Base-by-base conservation (phyloP, 1,284 basidiomycete genomes). In the Cystobasidiaceae sp. region DNA sequence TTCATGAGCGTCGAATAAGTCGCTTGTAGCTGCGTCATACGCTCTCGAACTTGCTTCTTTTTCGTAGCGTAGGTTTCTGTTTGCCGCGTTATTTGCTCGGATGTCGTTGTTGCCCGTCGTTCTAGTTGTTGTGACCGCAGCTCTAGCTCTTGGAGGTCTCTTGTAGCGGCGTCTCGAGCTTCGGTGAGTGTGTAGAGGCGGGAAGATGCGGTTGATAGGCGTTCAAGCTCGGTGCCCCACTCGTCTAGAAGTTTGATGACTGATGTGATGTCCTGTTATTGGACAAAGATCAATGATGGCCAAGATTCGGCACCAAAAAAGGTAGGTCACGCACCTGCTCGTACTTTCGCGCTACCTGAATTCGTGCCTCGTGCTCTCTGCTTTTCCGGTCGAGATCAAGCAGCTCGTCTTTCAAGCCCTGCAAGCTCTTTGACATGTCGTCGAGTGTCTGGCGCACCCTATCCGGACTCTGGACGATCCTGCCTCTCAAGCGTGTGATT, bases 171-270 rank as follows among this genome's bases (percentile, higher is more conserved):
- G 30, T 68, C 67, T 6, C 62, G 61, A 32, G 54, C 49, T 34
- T 65, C 61, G 6, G 41, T 46, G 27, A 64, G 45, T 9, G 41
- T 34, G 44, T 51, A 64, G 28, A 64, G 52, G 5, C 45, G 39
- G 23, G 39, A 32, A 5, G 61, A 46, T 11, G 52, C 51, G 19
- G 27, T 41, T 6, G 33, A 33, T 7, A 46, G 30, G 7, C 52
- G 39, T n/a, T 51, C 52, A 11, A 65, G 41, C 37, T 68, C 67
- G n/a, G 41, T 28, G 33, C 32, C 39, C 60, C 60, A 68, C 32
- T 68, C 67, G n/a, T 68, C 67, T 4, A 65, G 62, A 8, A 61
- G 44, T 55, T 65, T 64, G 34, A 64, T 68, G 9, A 67, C 50
- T 0, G 60, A 57, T 17, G 52, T 48, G 23, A 67, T 54, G 46